Percentiles rank a stretch among this genome's conserved stretches.
Conservation (phyloP, 148 eudicot genomes). For the Cornus kousa region DNA sequence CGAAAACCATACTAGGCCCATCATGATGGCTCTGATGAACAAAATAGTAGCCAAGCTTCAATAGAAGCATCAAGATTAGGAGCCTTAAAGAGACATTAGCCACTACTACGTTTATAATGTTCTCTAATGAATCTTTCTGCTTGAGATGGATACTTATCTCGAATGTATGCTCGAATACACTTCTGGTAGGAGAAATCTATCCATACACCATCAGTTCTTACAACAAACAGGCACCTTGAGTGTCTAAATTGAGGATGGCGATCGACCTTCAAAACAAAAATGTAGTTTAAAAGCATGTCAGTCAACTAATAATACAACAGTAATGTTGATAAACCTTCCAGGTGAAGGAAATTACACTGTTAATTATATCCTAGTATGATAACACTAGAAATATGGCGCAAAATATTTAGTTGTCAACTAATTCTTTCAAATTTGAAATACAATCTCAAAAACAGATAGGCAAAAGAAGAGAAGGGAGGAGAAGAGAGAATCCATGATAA, state of each 20-base stretch:
- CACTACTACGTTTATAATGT: constrained; percentile 70
- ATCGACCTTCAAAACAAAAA: constrained; percentile 58
- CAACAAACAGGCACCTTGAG: constrained; percentile 86
- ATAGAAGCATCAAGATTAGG: background rate
- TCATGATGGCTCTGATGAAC: background rate
- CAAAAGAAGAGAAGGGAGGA: background rate
- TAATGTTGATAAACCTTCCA: background rate
- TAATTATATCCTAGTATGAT: background rate
- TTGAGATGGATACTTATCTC: constrained; percentile 62
- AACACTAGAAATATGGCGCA: background rate
- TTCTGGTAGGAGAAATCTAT: constrained; percentile 96
- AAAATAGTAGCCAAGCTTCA: background rate
- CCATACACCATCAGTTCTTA: constrained; percentile 82
- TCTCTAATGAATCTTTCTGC: constrained; percentile 69
- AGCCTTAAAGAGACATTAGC: constrained; percentile 18
- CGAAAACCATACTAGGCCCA: background rate
- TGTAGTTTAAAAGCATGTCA: background rate
- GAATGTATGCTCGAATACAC: constrained; percentile 73
- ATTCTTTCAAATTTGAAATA: background rate
- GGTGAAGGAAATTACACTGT: too few relatives aligned
- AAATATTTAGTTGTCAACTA: background rate
- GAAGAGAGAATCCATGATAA: background rate
- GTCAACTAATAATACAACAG: constrained; percentile 6
- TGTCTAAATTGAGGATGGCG: constrained; percentile 79
- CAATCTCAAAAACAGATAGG: too few relatives aligned